phyloP scores from a whole-genome alignment of 805 yeast genomes.

The Candida pseudofarinosa region DNA sequence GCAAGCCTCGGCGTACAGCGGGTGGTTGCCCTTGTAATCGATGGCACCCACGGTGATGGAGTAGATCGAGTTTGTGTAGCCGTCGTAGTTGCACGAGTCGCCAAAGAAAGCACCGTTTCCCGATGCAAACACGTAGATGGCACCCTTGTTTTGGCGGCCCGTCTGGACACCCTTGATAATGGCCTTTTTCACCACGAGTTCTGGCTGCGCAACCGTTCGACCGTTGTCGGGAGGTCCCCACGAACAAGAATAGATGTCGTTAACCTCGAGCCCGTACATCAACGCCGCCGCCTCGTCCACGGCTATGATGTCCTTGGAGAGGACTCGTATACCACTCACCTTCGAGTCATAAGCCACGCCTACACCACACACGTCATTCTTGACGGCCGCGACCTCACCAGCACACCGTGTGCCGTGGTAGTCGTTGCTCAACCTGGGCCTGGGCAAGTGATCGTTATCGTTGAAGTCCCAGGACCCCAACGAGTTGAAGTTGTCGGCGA shows the following conservation, averaged over 20 bases:
- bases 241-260: constrained; percentile 93
- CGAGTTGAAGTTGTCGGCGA: constrained; percentile 60
- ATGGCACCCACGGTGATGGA: constrained; percentile 94
- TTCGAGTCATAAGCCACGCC: constrained; percentile 90
- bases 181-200: constrained; percentile 71
- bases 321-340: constrained; percentile 86
- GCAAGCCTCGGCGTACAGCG: constrained; percentile 87
- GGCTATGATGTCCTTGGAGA: constrained; percentile 73
- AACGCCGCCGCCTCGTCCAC: constrained; percentile 92
- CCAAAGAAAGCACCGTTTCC: constrained; percentile 86
- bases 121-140: constrained; percentile 89
- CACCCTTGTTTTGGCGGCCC: constrained; percentile 79
- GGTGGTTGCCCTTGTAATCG: constrained; percentile 82
- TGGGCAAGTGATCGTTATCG: constrained; percentile 67
- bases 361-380: constrained; percentile 86
- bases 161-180: constrained; percentile 77
- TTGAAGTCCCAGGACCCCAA: constrained; percentile 95
- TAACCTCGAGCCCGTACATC: constrained; percentile 72
- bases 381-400: constrained; percentile 91
- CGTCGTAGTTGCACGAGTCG: constrained; percentile 95
- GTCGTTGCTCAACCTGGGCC: constrained; percentile 77
- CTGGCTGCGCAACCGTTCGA: constrained; percentile 78
- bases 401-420: constrained; percentile 98
- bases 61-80: constrained; percentile 92
- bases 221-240: constrained; percentile 99